These are phyloP conservation scores for Apiotrichum montevideense DNA, from an alignment of 1,284 basidiomycete species.

Conservation along the genomic window DNA sequence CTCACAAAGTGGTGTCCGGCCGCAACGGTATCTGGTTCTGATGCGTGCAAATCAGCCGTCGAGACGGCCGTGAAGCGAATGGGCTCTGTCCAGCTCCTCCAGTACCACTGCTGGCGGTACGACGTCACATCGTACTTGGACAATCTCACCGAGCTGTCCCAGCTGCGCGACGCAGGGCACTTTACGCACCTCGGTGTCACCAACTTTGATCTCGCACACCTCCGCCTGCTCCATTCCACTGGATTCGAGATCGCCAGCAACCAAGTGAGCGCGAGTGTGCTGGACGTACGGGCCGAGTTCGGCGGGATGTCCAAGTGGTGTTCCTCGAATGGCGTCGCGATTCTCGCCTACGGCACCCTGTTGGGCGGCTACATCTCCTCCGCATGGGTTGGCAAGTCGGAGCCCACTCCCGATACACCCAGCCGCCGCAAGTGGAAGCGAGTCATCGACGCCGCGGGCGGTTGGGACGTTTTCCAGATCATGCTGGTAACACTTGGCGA, in stretches of 20 bases:
- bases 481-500: constrained; percentile 8
- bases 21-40: neutral
- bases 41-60: constrained; percentile 1
- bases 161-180: constrained; percentile 2
- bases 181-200: constrained; percentile 13
- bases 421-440: constrained; percentile 17
- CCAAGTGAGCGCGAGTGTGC: constrained; percentile 19
- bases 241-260: constrained; percentile 17
- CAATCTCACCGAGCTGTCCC: constrained; percentile 6
- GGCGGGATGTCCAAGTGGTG: constrained; percentile 15
- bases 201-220: constrained; percentile 20
- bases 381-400: constrained; percentile 14
- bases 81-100: constrained; percentile 1
- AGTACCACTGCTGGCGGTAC: constrained; percentile 10
- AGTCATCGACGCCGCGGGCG: constrained; percentile 18
- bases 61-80: neutral
- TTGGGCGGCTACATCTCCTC: constrained; percentile 19
- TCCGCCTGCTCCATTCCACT: constrained; percentile 12
- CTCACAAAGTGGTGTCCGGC: constrained; percentile 5
- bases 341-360: constrained; percentile 18
- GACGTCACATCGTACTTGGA: constrained; percentile 6
- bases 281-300: constrained; percentile 18
- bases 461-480: constrained; percentile 17
- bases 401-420: neutral
- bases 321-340: constrained; percentile 5